Percentiles rank a stretch among this genome's conserved stretches.
These are phyloP conservation scores for Debaryomycetaceae sp. DNA, from an alignment of 1,139 yeast genomes.

Conservation along the genomic window DNA sequence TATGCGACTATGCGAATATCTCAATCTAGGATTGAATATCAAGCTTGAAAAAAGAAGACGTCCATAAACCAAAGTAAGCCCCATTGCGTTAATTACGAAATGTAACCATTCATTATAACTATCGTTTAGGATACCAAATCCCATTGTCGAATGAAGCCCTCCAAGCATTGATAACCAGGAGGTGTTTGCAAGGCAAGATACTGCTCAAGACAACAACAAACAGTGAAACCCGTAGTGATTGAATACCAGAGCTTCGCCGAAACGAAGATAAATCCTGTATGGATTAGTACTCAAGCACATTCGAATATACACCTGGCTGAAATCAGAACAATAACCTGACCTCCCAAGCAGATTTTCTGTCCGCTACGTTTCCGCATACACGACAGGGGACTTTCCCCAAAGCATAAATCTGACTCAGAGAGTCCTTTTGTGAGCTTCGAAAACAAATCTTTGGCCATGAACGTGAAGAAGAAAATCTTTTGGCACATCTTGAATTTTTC, in stretches of 20 bases:
- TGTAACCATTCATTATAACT: constrained; percentile 71
- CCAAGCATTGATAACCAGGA: constrained; percentile 9
- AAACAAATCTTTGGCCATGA: constrained; percentile 76
- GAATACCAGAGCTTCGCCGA: constrained; percentile 12
- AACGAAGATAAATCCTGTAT: constrained; percentile 9
- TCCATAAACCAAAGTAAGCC: constrained; percentile 80
- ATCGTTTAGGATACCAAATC: constrained; percentile 58
- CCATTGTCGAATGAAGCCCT: constrained; percentile 54
- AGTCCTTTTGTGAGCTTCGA: constrained; percentile 72
- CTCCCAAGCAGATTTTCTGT: constrained; percentile 30
- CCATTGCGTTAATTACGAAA: constrained; percentile 69
- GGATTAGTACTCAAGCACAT: constrained; percentile 9
- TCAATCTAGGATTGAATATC: constrained; percentile 20
- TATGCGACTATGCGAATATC: constrained; percentile 62
- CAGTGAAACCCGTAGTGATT: background rate
- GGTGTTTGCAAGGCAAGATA: constrained; percentile 6
- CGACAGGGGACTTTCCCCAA: constrained; percentile 98
- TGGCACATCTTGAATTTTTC: background rate
- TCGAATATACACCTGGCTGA: background rate
- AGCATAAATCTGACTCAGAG: constrained; percentile 39
- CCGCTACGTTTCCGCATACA: constrained; percentile 59
- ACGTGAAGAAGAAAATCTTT: constrained; percentile 33
- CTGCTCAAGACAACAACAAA: background rate
- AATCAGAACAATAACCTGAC: background rate
- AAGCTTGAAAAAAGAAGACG: constrained; percentile 36